These are phyloP conservation scores for Apiospora arundinis DNA, from an alignment of 2,329 filamentous ascomycete species.

Conservation along the genomic window DNA sequence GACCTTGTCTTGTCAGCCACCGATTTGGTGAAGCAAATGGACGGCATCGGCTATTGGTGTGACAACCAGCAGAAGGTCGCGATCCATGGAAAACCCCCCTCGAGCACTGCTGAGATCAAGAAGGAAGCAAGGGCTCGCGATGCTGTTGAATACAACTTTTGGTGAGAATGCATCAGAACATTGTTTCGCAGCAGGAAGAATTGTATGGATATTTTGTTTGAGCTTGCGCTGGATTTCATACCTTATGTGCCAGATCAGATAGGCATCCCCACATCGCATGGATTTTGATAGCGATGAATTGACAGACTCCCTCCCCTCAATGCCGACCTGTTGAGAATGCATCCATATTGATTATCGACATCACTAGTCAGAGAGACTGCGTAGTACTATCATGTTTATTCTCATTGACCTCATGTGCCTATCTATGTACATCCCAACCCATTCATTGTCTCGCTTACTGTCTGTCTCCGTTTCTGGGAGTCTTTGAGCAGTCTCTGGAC, in stretches of 20 bases:
- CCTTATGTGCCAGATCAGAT: background rate
- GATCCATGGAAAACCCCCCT: slow-evolving; percentile 22
- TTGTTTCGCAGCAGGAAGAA: background rate
- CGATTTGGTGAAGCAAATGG: slow-evolving; percentile 36
- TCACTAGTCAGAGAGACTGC: background rate
- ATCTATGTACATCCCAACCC: background rate
- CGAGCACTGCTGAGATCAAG: background rate
- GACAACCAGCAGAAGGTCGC: slow-evolving; percentile 33
- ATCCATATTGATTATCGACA: too few species aligned
- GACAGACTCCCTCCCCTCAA: background rate
- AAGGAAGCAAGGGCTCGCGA: too few species aligned
- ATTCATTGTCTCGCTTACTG: background rate
- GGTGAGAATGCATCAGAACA: background rate
- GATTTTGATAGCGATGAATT: background rate
- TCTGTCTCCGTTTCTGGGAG: background rate
- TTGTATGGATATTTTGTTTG: background rate
- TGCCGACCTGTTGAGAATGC: background rate
- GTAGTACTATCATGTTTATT: background rate
- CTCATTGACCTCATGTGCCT: slow-evolving; percentile 6
- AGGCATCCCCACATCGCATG: background rate
- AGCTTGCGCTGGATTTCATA: slow-evolving; percentile 1
- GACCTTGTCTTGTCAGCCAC: slow-evolving; percentile 33
- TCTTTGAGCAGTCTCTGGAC: background rate
- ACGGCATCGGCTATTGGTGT: slow-evolving; percentile 37
- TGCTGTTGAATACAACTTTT: background rate